Conservation (phyloP, 1,284 basidiomycete genomes). For the Ceratobasidium sp. region DNA sequence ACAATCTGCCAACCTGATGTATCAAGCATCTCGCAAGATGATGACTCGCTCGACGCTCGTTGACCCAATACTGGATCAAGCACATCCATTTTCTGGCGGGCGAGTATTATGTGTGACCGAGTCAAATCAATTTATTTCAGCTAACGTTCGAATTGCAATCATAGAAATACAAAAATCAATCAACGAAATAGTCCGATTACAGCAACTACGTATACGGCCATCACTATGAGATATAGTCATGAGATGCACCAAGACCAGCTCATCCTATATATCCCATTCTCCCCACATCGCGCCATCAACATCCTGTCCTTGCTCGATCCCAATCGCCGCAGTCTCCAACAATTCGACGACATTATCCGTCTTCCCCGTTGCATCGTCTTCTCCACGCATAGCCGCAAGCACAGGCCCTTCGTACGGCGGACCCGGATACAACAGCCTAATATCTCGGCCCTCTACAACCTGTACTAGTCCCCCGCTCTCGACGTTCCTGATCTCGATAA, state of each 20-base stretch:
- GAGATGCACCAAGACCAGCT: neutral
- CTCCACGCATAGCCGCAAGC: slow-evolving; percentile 62
- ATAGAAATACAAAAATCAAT: neutral
- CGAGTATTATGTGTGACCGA: neutral
- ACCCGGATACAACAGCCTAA: slow-evolving; percentile 67
- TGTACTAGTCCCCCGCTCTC: slow-evolving; percentile 73
- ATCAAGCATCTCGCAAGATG: too few relatives aligned
- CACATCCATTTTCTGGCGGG: too few relatives aligned
- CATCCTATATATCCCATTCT: slow-evolving; percentile 43
- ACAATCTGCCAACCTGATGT: too few relatives aligned
- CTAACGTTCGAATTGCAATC: neutral
- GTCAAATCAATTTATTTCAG: neutral
- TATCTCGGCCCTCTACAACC: slow-evolving; percentile 73
- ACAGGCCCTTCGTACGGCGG: slow-evolving; percentile 61
- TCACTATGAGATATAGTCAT: neutral
- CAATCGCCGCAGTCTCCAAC: slow-evolving; percentile 63
- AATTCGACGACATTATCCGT: slow-evolving; percentile 74
- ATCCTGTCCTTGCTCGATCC: slow-evolving; percentile 6
- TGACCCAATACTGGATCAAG: too few relatives aligned
- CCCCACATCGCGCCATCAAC: slow-evolving; percentile 40
- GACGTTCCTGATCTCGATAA: slow-evolving; percentile 73
- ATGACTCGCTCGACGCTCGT: too few relatives aligned
- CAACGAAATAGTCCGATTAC: neutral
- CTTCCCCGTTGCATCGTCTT: slow-evolving; percentile 62
- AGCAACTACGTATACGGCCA: neutral